Evolutionary conservation across 345 rosid genomes (phyloP).

Genomic region (Salix suchowensis): DNA sequence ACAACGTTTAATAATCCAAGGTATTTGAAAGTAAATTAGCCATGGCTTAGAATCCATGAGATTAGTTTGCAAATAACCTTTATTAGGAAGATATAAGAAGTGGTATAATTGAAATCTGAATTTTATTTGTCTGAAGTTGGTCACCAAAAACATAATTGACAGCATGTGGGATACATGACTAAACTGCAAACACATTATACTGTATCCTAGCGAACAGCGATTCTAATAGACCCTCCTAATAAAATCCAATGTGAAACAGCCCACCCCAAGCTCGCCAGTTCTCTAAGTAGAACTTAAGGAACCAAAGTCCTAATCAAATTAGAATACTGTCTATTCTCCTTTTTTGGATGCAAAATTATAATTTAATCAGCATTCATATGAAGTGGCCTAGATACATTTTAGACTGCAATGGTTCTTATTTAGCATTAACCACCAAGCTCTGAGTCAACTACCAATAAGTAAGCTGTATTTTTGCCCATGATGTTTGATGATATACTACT

Average conservation of each 20-base stretch:
- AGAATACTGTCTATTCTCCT: not conserved
- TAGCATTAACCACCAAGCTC: not conserved
- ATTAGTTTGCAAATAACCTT: not conserved
- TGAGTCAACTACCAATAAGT: not conserved
- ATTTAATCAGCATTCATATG: not conserved
- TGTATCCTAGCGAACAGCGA: not conserved
- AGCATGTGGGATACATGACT: not conserved
- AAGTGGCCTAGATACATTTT: not conserved
- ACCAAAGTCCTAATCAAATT: not conserved
- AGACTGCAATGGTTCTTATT: not conserved
- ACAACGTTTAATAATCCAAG: not conserved
- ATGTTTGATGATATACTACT: not conserved
- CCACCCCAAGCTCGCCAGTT: not conserved
- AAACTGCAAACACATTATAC: not conserved
- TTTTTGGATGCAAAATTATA: not conserved
- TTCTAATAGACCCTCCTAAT: not conserved
- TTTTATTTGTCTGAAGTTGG: not conserved
- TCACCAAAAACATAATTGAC: not conserved
- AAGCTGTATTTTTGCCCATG: not conserved
- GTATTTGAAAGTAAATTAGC: not conserved
- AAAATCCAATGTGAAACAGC: not conserved
- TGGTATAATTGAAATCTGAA: not conserved
- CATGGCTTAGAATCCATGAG: not conserved
- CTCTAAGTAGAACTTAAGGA: not conserved
- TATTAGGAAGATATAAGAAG: not conserved